Evolutionary conservation across 805 yeast species (phyloP), one percentile per base, ranked within the genome.

Genomic region (Starmera amethionina): DNA sequence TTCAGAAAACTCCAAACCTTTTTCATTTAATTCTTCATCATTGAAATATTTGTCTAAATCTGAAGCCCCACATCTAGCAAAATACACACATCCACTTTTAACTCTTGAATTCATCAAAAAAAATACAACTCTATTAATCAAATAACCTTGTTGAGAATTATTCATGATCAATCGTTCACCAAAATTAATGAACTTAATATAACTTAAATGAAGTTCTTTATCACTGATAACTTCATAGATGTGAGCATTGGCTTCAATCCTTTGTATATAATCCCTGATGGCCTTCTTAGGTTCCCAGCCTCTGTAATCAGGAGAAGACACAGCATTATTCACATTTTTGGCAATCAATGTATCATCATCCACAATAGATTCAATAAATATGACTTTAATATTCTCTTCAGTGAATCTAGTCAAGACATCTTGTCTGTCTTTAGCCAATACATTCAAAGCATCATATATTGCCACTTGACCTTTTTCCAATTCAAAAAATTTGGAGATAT

Each of bases 401-500:
- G 66, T 63, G 50, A 90, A 77, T 42, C 62, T 60, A 30, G 69
- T 68, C 25, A 72, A 73, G 32, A 90, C 61, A 28, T 71, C 73
- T 8, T 68, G 51, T 49, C 99, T 71, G 48, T 81, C 82, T 38
- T 71, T 68, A 16, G 81, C 75, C 37, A 82, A 64, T 6, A 93
- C 95, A 58, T 93, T 93, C 38, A 93, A 83, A 0, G 97, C 97
- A 61, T 93, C 99, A 60, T 85, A 93, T 18, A 93, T 85, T 5
- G 95, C 98, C 29, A 93, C 86, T 63, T 93, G 98, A 10, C 97
- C 97, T 53, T 76, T 77, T 46, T 80, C 86, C 27, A 73, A 72
- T 46, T 75, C 73, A 59, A 86, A 87, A 52, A 84, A 88, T 19
- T 67, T 64, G 41, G 73, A 56, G 58, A 90, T 78, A 55, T 87